phyloP scores from a whole-genome alignment of 225 moss, liverwort and hornwort species.

The Bryoerythrophyllum caledonicum region DNA sequence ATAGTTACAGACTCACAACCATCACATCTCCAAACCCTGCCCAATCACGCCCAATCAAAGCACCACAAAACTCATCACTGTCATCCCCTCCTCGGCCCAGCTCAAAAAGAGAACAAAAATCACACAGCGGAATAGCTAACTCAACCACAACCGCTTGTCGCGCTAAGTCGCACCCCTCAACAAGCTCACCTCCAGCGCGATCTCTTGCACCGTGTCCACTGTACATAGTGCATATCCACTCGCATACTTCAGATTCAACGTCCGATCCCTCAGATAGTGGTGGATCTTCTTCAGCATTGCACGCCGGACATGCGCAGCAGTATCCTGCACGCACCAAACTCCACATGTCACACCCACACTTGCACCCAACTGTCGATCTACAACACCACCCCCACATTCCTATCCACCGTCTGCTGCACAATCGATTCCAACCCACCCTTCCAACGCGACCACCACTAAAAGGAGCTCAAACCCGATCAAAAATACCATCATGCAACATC shows the following conservation, averaged over 20 bases:
- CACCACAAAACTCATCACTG: conserved; percentile 6
- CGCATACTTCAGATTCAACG: conserved; percentile 84
- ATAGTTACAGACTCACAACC: neutral
- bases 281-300: conserved; percentile 74
- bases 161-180: neutral
- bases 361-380: neutral
- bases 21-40: neutral
- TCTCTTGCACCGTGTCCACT: conserved; percentile 69
- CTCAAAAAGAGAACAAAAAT: neutral
- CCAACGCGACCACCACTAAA: neutral
- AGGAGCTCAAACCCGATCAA: neutral
- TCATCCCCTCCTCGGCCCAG: neutral
- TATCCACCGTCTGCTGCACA: neutral
- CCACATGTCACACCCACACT: conserved; percentile 8
- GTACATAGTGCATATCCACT: conserved; percentile 82
- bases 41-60: neutral
- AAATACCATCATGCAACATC: neutral
- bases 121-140: neutral
- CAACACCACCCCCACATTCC: neutral
- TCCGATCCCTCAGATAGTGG: conserved; percentile 75
- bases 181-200: conserved; percentile 65
- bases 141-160: neutral
- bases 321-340: conserved; percentile 59
- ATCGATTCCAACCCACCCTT: neutral
- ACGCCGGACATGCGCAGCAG: conserved; percentile 69